Evolutionary conservation across 2,329 filamentous ascomycete species (phyloP), one percentile per base, ranked within the genome.

Genomic region (Blumeria hordei): DNA sequence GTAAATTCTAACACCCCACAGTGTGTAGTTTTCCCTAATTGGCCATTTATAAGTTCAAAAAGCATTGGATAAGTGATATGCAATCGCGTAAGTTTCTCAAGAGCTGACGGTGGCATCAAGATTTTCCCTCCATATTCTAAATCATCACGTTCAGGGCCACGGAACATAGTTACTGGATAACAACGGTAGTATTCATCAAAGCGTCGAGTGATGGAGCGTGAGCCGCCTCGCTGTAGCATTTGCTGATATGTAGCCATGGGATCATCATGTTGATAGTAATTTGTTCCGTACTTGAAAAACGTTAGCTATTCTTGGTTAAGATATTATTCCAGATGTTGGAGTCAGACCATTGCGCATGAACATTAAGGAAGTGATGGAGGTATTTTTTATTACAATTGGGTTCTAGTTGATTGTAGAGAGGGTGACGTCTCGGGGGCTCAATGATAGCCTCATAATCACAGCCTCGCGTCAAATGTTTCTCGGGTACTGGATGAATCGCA

Each of bases 121-220:
- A 98, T 90, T 73, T 98, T 98, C 69, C 90, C 93, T 61, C 92
- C 92, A 66, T 92, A 88, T 72, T 96, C 96, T 58, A 94, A 81
- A 61, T 88, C 83, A 54, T 85, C 83, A 61, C 92, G 78, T 64
- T 95, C 88, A 39, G 86, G 79, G 2, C 90, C 88, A 11, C 88
- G 87, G 59, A 94, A 80, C 88, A 98, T 96, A 63, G 83, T 81
- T 63, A 95, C 77, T 45, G 92, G 92, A 65, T 96, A 98, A 73
- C 88, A 95, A 64, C 92, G 83, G 70, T 95, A 96, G 72, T 94
- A 96, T 69, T 98, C 92, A 69, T 98, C 90, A 71, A 98, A 98
- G 58, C 88, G 85, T 63, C 87, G 84, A 73, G 63, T 67, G 73
- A 68, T 54, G 33, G 55, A 54, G 18, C 59, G 59, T 44, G 61